phyloP scores from a whole-genome alignment of 371 early-diverging fungal species.

The Circinella umbellata region DNA sequence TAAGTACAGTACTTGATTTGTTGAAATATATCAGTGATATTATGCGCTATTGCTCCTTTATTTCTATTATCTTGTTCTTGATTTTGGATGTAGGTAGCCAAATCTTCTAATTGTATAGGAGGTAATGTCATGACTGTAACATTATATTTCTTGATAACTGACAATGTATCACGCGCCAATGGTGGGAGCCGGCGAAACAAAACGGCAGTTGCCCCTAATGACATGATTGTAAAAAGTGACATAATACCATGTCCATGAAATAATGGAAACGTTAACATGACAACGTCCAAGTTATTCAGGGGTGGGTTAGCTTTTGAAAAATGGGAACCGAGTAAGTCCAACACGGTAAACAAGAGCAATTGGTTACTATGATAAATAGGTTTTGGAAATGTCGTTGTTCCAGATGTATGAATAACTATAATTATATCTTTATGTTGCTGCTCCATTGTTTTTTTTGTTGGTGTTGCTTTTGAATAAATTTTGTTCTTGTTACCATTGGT shows the following conservation, averaged over 20 bases:
- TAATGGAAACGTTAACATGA: conserved; percentile 1
- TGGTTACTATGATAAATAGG: conserved; percentile 24
- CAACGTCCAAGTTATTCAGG: background rate
- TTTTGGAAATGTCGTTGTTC: conserved; percentile 31
- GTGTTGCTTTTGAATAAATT: background rate
- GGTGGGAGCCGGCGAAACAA: background rate
- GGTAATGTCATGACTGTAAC: background rate
- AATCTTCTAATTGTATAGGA: background rate
- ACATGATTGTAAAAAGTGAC: background rate
- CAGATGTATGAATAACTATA: conserved; percentile 18
- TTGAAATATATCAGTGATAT: background rate
- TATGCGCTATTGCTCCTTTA: no score
- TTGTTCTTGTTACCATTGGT: background rate
- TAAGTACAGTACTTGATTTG: conserved; percentile 1
- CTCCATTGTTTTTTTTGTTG: background rate
- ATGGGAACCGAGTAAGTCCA: background rate
- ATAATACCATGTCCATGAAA: background rate
- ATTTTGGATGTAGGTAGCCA: background rate
- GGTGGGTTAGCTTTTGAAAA: background rate
- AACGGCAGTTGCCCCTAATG: background rate
- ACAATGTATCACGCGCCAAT: background rate
- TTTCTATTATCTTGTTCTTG: no score
- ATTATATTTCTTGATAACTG: background rate
- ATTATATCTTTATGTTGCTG: background rate
- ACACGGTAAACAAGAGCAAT: conserved; percentile 4